Base-by-base conservation (phyloP, 768 basidiomycete species). In the Rhodotorula babjevae region DNA sequence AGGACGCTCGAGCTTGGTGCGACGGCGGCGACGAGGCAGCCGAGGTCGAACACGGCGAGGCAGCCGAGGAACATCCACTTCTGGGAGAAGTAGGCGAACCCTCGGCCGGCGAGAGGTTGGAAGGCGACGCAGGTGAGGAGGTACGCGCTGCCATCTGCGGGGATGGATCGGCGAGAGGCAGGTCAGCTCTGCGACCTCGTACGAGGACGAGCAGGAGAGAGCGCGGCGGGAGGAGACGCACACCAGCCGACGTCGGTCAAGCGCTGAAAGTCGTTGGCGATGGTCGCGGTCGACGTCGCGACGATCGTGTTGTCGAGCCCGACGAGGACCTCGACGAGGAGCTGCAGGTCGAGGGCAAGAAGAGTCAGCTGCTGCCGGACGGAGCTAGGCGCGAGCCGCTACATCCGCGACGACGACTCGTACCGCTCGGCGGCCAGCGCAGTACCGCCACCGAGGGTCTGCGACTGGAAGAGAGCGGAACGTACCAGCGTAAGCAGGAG, bases 281-380 rank as follows among this genome's bases (percentile, higher is more conserved):
- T 73, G 3, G 53, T 53, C 0, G 65, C 64, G 0, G 67, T 69
- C 8, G 61, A 55, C 7, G 68, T 61, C 3, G 68, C 72, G 21
- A 73, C 68, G 65, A 73, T 69, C 12, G 72, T 73, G 46, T 73
- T 68, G 42, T 73, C 72, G 8, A 73, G 44, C 1, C 72, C 72
- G 23, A 69, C 72, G n/a, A 69, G 36, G 31, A 73, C 62, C 61
- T 73, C 72, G 49, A 68, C 61, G 56, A 73, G 64, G 0, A 73
- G 29, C 72, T 73, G 61, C 0, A 16, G 21, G 27, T 14, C 25
- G 1, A 29, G 31, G 8, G 25, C 25, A 15, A 21, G 0, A 31
- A 15, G 21, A 29, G 19, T 65, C 56, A 36, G 44, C 55, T 2
- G 23, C 2, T 16, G 42, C 27, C 16, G 2, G 9, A 21, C 19